Evolutionary conservation across 148 eudicot genomes (phyloP).

Genomic region (Euryodendron excelsum): DNA sequence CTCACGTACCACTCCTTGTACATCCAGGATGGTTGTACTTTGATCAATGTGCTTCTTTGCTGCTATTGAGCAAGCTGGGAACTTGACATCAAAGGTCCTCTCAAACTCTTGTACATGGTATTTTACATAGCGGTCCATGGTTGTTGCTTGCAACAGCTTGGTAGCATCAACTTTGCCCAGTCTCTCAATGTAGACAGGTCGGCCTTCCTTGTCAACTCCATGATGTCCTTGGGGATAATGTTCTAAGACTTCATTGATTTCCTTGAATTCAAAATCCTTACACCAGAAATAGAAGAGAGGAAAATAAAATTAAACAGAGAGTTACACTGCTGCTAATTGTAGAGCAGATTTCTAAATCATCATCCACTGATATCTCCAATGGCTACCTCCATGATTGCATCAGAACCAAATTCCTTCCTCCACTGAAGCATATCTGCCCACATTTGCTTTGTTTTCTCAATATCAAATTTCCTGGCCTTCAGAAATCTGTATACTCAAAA

Average conservation of each 20-base stretch:
- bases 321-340: neutral
- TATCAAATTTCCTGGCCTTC: conserved; percentile 33
- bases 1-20: conserved; percentile 91
- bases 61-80: conserved; percentile 88
- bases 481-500: conserved; percentile 21
- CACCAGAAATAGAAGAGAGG: neutral
- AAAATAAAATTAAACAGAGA: neutral
- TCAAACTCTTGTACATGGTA: conserved; percentile 93
- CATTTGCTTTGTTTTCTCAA: conserved; percentile 34
- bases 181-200: conserved; percentile 88
- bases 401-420: conserved; percentile 33
- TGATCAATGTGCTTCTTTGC: conserved; percentile 88
- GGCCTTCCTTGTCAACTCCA: conserved; percentile 91
- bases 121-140: conserved; percentile 79
- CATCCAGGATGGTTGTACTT: conserved; percentile 96
- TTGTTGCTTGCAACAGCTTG: conserved; percentile 91
- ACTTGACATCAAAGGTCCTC: conserved; percentile 75
- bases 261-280: conserved; percentile 88
- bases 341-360: neutral
- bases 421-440: conserved; percentile 32
- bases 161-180: conserved; percentile 85
- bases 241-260: conserved; percentile 70
- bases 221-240: conserved; percentile 97
- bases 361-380: neutral
- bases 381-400: conserved; percentile 23